Base-by-base conservation (phyloP, 1,284 basidiomycete genomes). In the Ustilago loliicola region DNA sequence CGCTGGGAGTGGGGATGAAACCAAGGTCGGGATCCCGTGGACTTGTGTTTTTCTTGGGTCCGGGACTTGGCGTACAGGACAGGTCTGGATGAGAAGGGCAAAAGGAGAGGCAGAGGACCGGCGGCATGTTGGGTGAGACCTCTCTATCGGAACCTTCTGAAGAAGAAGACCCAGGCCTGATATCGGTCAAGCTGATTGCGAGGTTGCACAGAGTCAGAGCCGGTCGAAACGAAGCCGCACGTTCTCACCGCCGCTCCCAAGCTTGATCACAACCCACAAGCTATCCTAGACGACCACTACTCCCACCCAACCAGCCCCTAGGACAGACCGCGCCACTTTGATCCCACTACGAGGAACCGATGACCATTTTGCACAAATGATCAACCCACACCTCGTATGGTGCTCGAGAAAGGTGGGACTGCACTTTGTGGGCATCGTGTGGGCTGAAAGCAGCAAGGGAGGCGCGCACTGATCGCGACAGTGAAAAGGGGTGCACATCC, bases 11-110 rank as follows among this genome's bases (percentile, higher is more conserved):
- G 42, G 25, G 50, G 32, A 48, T 40, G 48, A 60, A 23, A 27
- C 52, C 15, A 40, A 7, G 23, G 32, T 59, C 53, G 64, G 57
- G 42, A 66, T 30, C n/a, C 42, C 29, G 50, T 32, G 23, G 57
- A 25, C 29, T 19, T 50, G 42, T 23, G n/a, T 34, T 32, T 48
- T 47, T 48, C 56, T 54, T 59, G 47, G 38, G 58, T 57, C 19
- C 62, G 62, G 53, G 27, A 38, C 68, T 71, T 65, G 68, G 68
- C 62, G 47, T 64, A 50, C 47, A 27, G 47, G 32, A 34, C 45
- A n/a, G 32, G 51, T 36, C 10, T 50, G 67, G 47, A 11, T 50
- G 67, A 27, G 38, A 34, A 42, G 56, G 62, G 48, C 32, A 61
- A 47, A 11, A 42, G 19, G 13, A 40, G 42, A 36, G 13, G 48